Percentiles rank a stretch among this genome's conserved stretches.
Evolutionary conservation across 495 filamentous ascomycete genomes (phyloP).

Genomic region (Parathielavia appendiculata): DNA sequence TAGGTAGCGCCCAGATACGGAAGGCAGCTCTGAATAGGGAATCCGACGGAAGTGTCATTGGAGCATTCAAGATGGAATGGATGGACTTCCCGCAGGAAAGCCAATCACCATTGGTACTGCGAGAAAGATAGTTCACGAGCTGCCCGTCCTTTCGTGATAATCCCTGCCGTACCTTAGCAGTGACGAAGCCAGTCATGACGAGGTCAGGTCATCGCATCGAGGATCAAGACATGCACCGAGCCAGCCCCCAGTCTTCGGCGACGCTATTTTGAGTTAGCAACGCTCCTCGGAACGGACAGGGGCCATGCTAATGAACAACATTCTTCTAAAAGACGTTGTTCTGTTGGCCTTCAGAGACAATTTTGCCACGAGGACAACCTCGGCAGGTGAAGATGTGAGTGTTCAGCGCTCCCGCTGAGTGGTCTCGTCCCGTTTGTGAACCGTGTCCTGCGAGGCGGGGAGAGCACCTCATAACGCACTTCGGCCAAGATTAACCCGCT

Average conservation of each 20-base stretch:
- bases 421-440: neutral
- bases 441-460: neutral
- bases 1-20: neutral
- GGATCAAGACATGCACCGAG: neutral
- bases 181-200: neutral
- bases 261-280: neutral
- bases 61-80: neutral
- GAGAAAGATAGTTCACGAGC: too few relatives aligned
- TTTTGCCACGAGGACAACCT: too few relatives aligned
- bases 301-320: too few relatives aligned
- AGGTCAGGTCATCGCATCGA: neutral
- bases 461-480: neutral
- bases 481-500: constrained; percentile 7
- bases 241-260: neutral
- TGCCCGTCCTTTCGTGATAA: neutral
- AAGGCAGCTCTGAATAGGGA: constrained; percentile 8
- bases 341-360: too few relatives aligned
- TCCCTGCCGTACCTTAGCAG: neutral
- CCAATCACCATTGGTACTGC: too few relatives aligned
- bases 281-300: constrained; percentile 3
- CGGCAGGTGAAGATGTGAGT: too few relatives aligned
- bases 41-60: constrained; percentile 3
- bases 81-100: too few relatives aligned
- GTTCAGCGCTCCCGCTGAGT: too few relatives aligned
- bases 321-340: too few relatives aligned